Evolutionary conservation across 2,329 filamentous ascomycete genomes (phyloP), one percentile per base, ranked within the genome.

Genomic region (Aspergillus hiratsukae): DNA sequence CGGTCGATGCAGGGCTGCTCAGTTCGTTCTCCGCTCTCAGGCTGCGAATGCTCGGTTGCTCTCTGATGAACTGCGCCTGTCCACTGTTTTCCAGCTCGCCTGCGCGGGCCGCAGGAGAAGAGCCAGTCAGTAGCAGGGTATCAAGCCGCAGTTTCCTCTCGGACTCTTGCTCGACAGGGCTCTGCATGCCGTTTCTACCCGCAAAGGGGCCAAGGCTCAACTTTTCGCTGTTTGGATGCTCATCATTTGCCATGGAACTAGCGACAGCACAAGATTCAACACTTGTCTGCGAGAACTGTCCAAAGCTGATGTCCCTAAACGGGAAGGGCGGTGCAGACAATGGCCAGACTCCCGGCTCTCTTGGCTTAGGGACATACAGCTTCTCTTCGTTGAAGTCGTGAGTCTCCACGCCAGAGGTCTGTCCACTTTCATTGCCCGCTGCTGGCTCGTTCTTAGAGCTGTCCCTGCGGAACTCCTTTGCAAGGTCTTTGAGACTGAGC

Each of bases 401-500:
- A 28, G 9, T 25, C 3, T 19, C 11, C n/a, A 23, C 49, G 21
- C 43, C 28, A 27, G 48, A 35, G 25, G 49, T 14, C n/a, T 41
- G 25, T 46, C 46, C 19, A 27, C 28, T 17, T 3, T 57, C 53
- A 23, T 49, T 48, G 45, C 50, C 48, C 31, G 19, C 46, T 50
- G 27, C 46, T 17, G 10, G 6, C 14, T 41, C 31, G 19, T 17
- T 3, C 23, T 27, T n/a, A 7, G 56, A 58, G 17, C 27, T 48
- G 7, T 62, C 60, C 28, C 57, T 65, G 9, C 58, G 48, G n/a
- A 60, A 54, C 27, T 70, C 68, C 40, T 67, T 69, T 1, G 56
- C 62, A 7, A 71, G 45, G 31, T 70, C 68, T 19, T 68, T 70
- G 48, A 70, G 58, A 41, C 67, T 70, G 29, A 70, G 61, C 54